phyloP scores from a whole-genome alignment of 495 filamentous ascomycete species.

The Filosporella fistucella region DNA sequence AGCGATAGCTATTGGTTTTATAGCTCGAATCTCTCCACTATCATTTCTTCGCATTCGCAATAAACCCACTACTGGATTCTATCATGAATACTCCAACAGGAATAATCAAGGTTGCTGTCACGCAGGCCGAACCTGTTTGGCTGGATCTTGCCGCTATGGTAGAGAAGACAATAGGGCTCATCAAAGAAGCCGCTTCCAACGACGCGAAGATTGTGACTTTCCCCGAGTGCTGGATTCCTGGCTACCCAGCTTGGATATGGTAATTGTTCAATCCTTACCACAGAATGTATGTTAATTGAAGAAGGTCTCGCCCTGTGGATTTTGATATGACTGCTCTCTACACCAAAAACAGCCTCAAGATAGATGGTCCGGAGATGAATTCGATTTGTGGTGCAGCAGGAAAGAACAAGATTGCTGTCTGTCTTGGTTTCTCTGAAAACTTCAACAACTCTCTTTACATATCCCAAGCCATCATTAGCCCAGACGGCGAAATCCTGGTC shows the following conservation, averaged over 20 bases:
- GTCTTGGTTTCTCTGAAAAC: conserved; percentile 50
- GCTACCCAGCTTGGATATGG: conserved; percentile 59
- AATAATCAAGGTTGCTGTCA: conserved; percentile 37
- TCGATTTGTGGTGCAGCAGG: conserved; percentile 35
- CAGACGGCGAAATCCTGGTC: conserved; percentile 38
- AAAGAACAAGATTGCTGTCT: conserved; percentile 38
- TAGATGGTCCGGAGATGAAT: conserved; percentile 42
- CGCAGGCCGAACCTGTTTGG: conserved; percentile 50
- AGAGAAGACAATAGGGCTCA: conserved; percentile 45
- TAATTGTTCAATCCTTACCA: conserved; percentile 22
- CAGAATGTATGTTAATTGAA: not conserved
- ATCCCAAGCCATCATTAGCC: conserved; percentile 46
- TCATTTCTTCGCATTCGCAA: too few relatives aligned
- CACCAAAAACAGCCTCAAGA: conserved; percentile 43
- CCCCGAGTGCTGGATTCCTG: conserved; percentile 50
- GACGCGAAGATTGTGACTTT: conserved; percentile 49
- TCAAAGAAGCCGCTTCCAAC: conserved; percentile 45
- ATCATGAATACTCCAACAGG: too few relatives aligned
- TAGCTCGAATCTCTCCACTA: too few relatives aligned
- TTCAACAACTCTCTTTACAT: conserved; percentile 47
- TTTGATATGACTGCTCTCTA: conserved; percentile 37
- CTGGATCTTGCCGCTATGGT: conserved; percentile 45
- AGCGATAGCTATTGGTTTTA: too few relatives aligned
- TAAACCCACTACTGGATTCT: too few relatives aligned
- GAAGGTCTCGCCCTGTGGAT: conserved; percentile 42